Evolutionary conservation across 2,329 filamentous ascomycete species (phyloP), one percentile per base, ranked within the genome.

Genomic region (Neonectria neomacrospora): DNA sequence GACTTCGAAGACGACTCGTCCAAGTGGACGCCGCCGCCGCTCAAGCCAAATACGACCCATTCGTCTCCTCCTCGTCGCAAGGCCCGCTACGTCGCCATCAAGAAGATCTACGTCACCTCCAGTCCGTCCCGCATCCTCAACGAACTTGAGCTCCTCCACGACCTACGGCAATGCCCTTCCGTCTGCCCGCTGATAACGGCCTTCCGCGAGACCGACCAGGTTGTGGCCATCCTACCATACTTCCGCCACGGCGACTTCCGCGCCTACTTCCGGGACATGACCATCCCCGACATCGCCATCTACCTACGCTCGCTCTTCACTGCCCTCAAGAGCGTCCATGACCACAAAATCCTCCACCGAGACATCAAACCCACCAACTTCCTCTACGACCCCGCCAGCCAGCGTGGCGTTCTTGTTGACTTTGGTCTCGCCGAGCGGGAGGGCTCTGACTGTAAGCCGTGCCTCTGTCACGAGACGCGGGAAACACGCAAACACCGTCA

Each of bases 341-440:
- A 88, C 6, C 88, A 92, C 73, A 86, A 88, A 42, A 98, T 99
- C 63, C 86, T 99, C 20, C 96, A 99, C 76, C 90, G 94, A 67
- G 94, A 98, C 75, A 97, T 98, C 76, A 98, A 98, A 75, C 96
- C 96, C 6, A 99, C 96, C 22, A 98, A 98, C 75, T 98, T 98
- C 73, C 86, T 98, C 41, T 98, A 98, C 80, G 93, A 97, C 68
- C 92, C 93, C 0, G 82, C 88, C 11, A 88, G 90, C 45, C 88
- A 90, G 71, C 90, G 92, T 58, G 96, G 96, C 42, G 95, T 99
- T 2, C 86, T 99, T 1, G 96, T 99, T n/a, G 96, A 99, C 76
- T 99, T 99, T 80, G 96, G 96, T n/a, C 86, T 99, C 16, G 96
- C 96, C 37, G 96, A 99, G 81, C 85, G 90, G 54, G 89, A 93